phyloP scores from a whole-genome alignment of 2,329 filamentous ascomycete genomes.

The Chaetomium strumarium region DNA sequence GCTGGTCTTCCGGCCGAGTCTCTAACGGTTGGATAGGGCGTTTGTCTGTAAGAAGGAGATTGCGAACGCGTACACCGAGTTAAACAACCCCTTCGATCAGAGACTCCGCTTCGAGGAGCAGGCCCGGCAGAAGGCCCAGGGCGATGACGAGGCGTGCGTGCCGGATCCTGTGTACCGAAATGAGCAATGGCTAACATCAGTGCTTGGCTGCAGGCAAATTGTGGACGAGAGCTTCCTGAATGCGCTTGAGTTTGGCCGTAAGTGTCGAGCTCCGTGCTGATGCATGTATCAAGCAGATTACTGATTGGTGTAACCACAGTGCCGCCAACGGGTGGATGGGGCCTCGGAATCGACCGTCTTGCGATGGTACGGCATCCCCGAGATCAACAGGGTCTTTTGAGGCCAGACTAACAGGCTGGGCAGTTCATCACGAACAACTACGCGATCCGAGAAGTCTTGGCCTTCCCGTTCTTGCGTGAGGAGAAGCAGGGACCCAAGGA shows the following conservation, averaged over 20 bases:
- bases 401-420: conserved; percentile 19
- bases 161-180: background rate
- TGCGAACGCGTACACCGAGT: conserved; percentile 93
- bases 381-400: background rate
- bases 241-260: conserved; percentile 58
- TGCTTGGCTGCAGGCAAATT: conserved; percentile 50
- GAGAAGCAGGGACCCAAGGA: conserved; percentile 51
- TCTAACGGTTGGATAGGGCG: conserved; percentile 37
- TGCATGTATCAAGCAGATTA: background rate
- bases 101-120: conserved; percentile 90
- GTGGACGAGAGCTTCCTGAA: conserved; percentile 95
- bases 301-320: conserved; percentile 50
- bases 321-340: conserved; percentile 92
- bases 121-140: conserved; percentile 89
- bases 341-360: conserved; percentile 83
- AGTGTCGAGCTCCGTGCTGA: background rate
- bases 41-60: conserved; percentile 98
- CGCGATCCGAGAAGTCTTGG: conserved; percentile 89
- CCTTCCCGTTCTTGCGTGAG: conserved; percentile 94
- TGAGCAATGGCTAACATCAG: conserved; percentile 8
- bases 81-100: conserved; percentile 96
- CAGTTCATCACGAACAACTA: conserved; percentile 78
- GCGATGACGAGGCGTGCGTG: conserved; percentile 76
- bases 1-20: background rate
- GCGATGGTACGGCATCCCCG: conserved; percentile 17